These are phyloP conservation scores for Aspergillus intermedius DNA, from an alignment of 2,329 filamentous ascomycete genomes.

Conservation along the genomic window DNA sequence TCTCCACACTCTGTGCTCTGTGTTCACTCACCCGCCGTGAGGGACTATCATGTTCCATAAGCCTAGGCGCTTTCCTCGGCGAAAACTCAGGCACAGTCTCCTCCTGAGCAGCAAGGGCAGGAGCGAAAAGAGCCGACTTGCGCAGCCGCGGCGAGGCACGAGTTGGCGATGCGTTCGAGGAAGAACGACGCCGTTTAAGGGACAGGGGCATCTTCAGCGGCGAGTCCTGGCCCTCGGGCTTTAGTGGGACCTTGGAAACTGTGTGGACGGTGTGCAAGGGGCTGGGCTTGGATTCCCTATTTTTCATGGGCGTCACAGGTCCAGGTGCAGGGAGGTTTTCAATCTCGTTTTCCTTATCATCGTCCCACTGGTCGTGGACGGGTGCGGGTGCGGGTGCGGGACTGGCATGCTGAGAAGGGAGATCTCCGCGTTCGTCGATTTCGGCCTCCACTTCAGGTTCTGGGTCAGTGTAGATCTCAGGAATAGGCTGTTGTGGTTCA, in stretches of 20 bases:
- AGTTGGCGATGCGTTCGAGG: constrained; percentile 39
- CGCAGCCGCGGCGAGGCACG: constrained; percentile 25
- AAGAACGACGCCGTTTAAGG: constrained; percentile 46
- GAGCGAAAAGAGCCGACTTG: constrained; percentile 15
- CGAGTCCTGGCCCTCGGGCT: constrained; percentile 53
- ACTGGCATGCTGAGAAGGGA: constrained; percentile 50
- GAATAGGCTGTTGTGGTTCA: constrained; percentile 7
- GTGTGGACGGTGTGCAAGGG: constrained; percentile 59
- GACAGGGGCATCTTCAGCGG: constrained; percentile 38
- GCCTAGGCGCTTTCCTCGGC: constrained; percentile 20
- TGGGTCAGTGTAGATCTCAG: constrained; percentile 9
- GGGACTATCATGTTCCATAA: constrained; percentile 13
- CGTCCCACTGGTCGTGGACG: constrained; percentile 35
- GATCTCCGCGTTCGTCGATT: constrained; percentile 37
- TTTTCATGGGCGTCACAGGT: constrained; percentile 45
- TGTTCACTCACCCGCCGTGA: constrained; percentile 11
- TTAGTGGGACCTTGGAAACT: constrained; percentile 69
- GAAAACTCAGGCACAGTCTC: constrained; percentile 18
- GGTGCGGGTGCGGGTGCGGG: not conserved
- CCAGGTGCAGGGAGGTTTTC: constrained; percentile 11
- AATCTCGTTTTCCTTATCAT: constrained; percentile 25
- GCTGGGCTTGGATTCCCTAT: constrained; percentile 42
- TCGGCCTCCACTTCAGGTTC: constrained; percentile 3
- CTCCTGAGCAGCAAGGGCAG: constrained; percentile 6
- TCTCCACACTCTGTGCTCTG: constrained; percentile 9